Percentiles rank a stretch among this genome's conserved stretches.
phyloP scores from a whole-genome alignment of 768 basidiomycete species.

The Mycena kentingensis region DNA sequence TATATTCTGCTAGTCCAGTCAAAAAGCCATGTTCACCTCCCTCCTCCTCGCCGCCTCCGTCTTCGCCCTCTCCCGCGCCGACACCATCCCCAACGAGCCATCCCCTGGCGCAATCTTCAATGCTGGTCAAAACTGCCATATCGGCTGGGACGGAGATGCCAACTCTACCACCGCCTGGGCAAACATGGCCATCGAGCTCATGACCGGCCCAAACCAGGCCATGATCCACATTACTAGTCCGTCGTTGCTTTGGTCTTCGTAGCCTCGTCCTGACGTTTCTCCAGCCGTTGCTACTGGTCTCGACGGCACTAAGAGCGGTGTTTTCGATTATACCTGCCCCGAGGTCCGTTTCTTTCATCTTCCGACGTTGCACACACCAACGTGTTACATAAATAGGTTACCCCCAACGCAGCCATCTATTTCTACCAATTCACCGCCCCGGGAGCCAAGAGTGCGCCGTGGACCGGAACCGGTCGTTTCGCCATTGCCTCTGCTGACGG shows the following conservation, averaged over 20 bases:
- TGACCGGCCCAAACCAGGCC: conserved; percentile 71
- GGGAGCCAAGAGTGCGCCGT: conserved; percentile 42
- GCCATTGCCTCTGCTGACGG: conserved; percentile 60
- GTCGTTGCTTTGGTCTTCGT: conserved; percentile 26
- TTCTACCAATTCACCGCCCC: conserved; percentile 76
- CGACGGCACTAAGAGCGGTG: conserved; percentile 62
- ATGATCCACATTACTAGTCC: conserved; percentile 71
- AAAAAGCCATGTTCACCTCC: conserved; percentile 40
- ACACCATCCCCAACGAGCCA: conserved; percentile 60
- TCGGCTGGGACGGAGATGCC: conserved; percentile 61
- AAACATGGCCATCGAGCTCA: conserved; percentile 73
- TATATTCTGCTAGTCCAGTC: conserved; percentile 1
- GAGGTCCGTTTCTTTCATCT: conserved; percentile 42
- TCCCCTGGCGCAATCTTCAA: conserved; percentile 60
- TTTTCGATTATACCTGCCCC: conserved; percentile 65
- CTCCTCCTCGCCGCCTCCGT: conserved; percentile 39
- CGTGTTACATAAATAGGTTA: conserved; percentile 46
- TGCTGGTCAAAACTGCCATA: conserved; percentile 54
- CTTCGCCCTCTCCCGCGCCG: conserved; percentile 49
- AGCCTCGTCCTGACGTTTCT: background rate
- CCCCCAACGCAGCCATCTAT: conserved; percentile 67
- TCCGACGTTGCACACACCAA: background rate
- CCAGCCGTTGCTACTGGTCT: conserved; percentile 62
- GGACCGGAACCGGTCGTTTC: conserved; percentile 85
- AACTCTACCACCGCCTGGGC: conserved; percentile 61